Conservation (phyloP, 768 basidiomycete genomes). For the Tricholoma flavovirens region DNA sequence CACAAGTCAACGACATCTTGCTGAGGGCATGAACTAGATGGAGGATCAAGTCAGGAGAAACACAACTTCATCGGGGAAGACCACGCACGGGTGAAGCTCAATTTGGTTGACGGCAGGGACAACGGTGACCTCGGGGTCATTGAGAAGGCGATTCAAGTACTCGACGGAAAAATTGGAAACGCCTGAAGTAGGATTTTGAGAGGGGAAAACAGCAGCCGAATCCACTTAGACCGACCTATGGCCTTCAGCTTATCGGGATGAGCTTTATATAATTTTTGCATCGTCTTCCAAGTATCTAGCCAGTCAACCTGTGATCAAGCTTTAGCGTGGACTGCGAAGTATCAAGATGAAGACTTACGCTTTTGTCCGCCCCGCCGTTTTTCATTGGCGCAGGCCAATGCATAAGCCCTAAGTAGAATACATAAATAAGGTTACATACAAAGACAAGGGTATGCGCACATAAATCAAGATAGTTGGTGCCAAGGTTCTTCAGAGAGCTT, state of each 20-base stretch:
- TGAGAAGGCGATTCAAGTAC: constrained; percentile 57
- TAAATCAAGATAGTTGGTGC: constrained; percentile 74
- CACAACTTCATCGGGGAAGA: background rate
- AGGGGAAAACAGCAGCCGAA: background rate
- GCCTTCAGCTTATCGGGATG: constrained; percentile 69
- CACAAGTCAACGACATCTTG: constrained; percentile 61
- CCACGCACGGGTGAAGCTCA: constrained; percentile 61
- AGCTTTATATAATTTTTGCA: constrained; percentile 65
- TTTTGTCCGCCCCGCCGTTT: constrained; percentile 20
- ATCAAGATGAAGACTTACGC: background rate
- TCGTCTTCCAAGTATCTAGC: constrained; percentile 73
- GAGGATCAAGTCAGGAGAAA: background rate
- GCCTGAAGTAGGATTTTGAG: constrained; percentile 23
- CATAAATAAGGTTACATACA: background rate
- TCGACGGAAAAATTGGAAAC: constrained; percentile 69
- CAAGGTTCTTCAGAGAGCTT: constrained; percentile 60
- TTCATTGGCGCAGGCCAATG: constrained; percentile 83
- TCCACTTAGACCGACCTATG: constrained; percentile 44
- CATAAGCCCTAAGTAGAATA: constrained; percentile 57
- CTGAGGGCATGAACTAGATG: constrained; percentile 51
- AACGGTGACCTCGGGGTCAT: constrained; percentile 42
- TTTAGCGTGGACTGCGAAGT: background rate
- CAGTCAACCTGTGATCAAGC: constrained; percentile 38
- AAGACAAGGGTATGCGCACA: constrained; percentile 35
- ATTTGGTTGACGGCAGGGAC: constrained; percentile 75